Base-by-base conservation (phyloP, 169 alveolate species). In the Eimeria falciformis region DNA sequence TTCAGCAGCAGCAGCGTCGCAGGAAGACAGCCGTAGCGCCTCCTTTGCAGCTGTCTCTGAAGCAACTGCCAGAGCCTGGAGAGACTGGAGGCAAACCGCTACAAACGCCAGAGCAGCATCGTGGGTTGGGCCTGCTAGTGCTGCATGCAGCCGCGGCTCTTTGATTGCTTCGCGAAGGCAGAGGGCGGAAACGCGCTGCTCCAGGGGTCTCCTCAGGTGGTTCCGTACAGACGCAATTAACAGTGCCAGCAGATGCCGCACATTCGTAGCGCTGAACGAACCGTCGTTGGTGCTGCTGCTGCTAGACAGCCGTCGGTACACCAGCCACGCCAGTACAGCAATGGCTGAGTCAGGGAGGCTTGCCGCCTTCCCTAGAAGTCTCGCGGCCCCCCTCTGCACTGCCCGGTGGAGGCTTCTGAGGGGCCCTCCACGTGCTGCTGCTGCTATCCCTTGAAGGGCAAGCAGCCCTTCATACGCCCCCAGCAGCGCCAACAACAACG, bases 241-340 rank as follows among this genome's bases (percentile, higher is more conserved):
- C 85, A 75, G 43, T 14, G 85, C 85, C 46, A 75, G 85, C 25
- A 75, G 85, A 45, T 75, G 85, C 25, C 85, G 65, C 7, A 75
- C 85, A 9, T 75, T 75, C 7, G 85, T 17, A 18, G 85, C 18
- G 43, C 85, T 75, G n/a, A 75, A 75, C n/a, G 85, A 75, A 3
- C 85, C 85, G n/a, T 75, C 85, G 23, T 53, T 53, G 18, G 29
- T 18, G 53, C 82, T 18, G 85, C 58, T 43, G 66, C 85, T 75
- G 85, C 85, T 75, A 43, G 85, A 75, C 45, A 75, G 85, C 33
- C 85, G 85, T 14, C 56, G 85, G 21, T 75, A 75, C 29, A 75
- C 46, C 9, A 75, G 85, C 85, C 85, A 75, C 21, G 85, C 40
- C 11, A 50, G 66, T 14, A 75, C 85, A 46, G 85, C 85, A 37